Evolutionary conservation across 2,329 filamentous ascomycete species (phyloP), one percentile per base, ranked within the genome.

Genomic region (Hymenoscyphus scutula): DNA sequence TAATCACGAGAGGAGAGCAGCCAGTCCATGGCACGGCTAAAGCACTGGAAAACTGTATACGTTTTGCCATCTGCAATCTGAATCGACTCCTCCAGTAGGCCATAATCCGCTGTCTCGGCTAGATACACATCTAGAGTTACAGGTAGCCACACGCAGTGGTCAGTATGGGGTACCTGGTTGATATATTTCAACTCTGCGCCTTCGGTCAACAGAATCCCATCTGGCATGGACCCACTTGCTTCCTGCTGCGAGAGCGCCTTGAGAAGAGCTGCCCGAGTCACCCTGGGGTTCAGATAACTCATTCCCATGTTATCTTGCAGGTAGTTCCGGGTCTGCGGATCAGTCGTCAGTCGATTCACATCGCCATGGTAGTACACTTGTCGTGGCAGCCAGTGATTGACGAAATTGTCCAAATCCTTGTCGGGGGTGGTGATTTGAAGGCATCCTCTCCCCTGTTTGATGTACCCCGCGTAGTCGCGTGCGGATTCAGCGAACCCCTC

Each of bases 251-350:
- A 75, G 2, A 85, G 75, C 0, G 82, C 78, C 1, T 72, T 81
- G 48, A 83, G 56, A 62, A 85, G 78, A 5, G 82, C 79, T 32
- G 75, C 73, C 3, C 82, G 79, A 23, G 81, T 75, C 1, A 82
- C 79, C 3, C 75, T 71, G 0, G 83, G 81, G 63, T 79, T 78
- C 73, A 85, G 81, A 72, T 79, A 85, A 56, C 78, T 79, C 82
- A 85, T 85, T 61, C 82, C 82, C 82, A 85, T 84, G 71, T 83
- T 84, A 72, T 85, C 83, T 69, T 85, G 82, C 2, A 85, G 72
- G 67, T 84, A 85, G 68, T 85, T 85, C 53, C 83, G 79, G 7
- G 83, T 85, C 69, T 85, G 83, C 23, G 83, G 82, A 69, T 85
- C 82, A 0, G 83, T 84, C 0, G 82, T 84, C 37, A 85, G 74